A percentile compares a stretch with the other conserved stretches of the same genome.
These are phyloP conservation scores for Pseudocercospora cruenta DNA, from an alignment of 2,329 filamentous ascomycete genomes.

Conservation along the genomic window DNA sequence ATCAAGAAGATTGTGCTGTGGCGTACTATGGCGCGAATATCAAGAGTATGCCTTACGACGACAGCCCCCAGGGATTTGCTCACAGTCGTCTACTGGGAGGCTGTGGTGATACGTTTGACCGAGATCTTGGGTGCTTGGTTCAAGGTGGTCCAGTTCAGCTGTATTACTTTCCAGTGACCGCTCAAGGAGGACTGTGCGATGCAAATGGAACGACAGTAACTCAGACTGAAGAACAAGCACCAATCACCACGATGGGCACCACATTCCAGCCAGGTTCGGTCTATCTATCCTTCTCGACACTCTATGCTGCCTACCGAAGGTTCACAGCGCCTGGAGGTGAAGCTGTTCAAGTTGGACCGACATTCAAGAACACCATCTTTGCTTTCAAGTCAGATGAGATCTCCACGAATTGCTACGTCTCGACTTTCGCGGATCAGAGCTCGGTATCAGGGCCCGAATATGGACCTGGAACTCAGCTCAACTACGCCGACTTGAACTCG, in stretches of 20 bases:
- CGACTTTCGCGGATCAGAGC: neutral
- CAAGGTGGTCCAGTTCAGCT: constrained; percentile 24
- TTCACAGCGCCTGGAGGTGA: constrained; percentile 10
- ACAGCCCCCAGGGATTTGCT: neutral
- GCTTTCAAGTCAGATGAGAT: constrained; percentile 23
- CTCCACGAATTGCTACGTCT: constrained; percentile 28
- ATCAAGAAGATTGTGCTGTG: constrained; percentile 21
- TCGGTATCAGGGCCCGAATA: neutral
- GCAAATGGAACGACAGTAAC: constrained; percentile 13
- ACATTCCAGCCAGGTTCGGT: constrained; percentile 26
- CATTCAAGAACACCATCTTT: constrained; percentile 25
- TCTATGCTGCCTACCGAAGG: constrained; percentile 28
- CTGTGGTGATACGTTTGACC: constrained; percentile 19
- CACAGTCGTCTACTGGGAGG: constrained; percentile 1
- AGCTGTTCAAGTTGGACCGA: constrained; percentile 21
- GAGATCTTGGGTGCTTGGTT: constrained; percentile 21
- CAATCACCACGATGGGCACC: constrained; percentile 22
- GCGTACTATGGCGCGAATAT: constrained; percentile 27
- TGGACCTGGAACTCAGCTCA: constrained; percentile 21
- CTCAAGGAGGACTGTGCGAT: constrained; percentile 8
- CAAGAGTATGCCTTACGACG: constrained; percentile 12
- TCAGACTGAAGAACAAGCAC: neutral
- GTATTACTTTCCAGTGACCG: constrained; percentile 25
- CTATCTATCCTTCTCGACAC: constrained; percentile 28
- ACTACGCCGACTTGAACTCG: constrained; percentile 30